phyloP scores from a whole-genome alignment of 148 eudicot genomes.

The Cornus florida region DNA sequence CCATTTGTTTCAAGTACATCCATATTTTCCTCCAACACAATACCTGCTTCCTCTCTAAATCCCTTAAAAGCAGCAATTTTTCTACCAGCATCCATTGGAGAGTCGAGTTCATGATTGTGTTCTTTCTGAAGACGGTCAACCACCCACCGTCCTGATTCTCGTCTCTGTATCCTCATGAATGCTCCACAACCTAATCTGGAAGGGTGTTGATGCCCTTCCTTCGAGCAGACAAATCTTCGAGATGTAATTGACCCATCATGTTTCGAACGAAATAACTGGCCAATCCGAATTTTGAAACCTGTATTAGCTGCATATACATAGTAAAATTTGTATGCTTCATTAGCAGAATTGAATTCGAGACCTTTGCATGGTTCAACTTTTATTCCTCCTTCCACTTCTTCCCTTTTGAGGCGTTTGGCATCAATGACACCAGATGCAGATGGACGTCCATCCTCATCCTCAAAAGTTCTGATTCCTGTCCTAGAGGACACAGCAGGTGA shows the following conservation, averaged over 20 bases:
- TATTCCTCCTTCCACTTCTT: conserved; percentile 29
- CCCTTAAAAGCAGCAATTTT: conserved; percentile 28
- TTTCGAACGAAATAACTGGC: conserved; percentile 61
- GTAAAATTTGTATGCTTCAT: conserved; percentile 55
- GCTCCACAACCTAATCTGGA: conserved; percentile 67
- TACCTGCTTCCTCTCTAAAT: conserved; percentile 35
- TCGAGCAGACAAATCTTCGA: conserved; percentile 61
- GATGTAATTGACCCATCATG: conserved; percentile 60
- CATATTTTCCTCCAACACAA: conserved; percentile 47
- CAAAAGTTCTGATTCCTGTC: conserved; percentile 55
- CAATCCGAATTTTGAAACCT: conserved; percentile 53
- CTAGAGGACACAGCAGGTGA: conserved; percentile 37
- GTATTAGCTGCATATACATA: conserved; percentile 35
- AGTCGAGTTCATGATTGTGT: conserved; percentile 50
- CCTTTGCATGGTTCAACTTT: conserved; percentile 48
- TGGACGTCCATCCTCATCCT: conserved; percentile 35
- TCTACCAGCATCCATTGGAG: conserved; percentile 25
- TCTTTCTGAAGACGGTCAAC: conserved; percentile 60
- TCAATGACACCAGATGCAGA: conserved; percentile 33
- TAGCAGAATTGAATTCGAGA: conserved; percentile 50
- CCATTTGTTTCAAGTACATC: conserved; percentile 51
- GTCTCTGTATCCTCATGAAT: conserved; percentile 61
- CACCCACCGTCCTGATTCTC: conserved; percentile 54
- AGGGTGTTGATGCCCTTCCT: conserved; percentile 66
- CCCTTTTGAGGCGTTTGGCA: conserved; percentile 49